These are phyloP conservation scores for Penicillium mononematosum DNA, from an alignment of 495 filamentous ascomycete genomes.

Conservation along the genomic window DNA sequence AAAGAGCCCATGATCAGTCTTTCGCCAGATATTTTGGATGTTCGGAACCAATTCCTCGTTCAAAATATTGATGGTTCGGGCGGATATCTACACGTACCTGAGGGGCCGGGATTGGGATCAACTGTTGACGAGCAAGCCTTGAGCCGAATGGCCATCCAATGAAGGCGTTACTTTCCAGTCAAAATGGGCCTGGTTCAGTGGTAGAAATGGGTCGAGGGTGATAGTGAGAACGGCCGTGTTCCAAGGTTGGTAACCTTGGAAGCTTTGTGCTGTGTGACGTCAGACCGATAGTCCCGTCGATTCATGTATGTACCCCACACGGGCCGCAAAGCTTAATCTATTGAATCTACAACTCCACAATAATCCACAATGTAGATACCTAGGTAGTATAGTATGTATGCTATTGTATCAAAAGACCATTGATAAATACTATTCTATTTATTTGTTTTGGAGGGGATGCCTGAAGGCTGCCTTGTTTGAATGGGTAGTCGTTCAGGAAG, in stretches of 20 bases:
- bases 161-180: background rate
- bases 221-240: background rate
- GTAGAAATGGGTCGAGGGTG: background rate
- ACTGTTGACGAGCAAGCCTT: background rate
- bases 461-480: background rate
- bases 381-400: background rate
- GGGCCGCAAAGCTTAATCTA: constrained; percentile 18
- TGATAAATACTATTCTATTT: background rate
- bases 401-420: background rate
- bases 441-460: background rate
- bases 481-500: background rate
- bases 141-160: background rate
- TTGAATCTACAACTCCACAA: constrained; percentile 6
- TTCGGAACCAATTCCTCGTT: background rate
- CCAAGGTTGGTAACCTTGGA: too few relatives aligned
- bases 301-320: constrained; percentile 3
- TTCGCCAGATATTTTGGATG: background rate
- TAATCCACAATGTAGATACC: background rate
- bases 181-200: background rate
- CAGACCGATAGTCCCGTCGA: background rate
- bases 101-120: background rate
- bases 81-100: background rate
- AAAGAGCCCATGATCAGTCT: background rate
- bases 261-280: background rate
- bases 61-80: background rate